Percentiles rank a stretch among this genome's conserved stretches.
Evolutionary conservation across 139 green algal species (phyloP).

Genomic region (Coccomyxa sp.): DNA sequence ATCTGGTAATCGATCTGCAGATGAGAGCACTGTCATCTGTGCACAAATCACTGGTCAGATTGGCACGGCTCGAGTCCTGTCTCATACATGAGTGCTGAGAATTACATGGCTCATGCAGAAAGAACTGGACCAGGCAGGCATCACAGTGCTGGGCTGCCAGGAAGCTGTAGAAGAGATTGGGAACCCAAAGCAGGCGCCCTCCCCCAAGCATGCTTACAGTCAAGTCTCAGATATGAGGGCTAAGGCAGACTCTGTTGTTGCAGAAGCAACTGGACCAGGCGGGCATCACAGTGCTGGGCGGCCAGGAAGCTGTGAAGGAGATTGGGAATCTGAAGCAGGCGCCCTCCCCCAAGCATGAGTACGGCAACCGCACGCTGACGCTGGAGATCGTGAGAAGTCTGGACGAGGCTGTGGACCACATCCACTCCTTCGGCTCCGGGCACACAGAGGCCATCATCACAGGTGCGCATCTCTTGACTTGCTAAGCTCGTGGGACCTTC

Average conservation of each 20-base stretch:
- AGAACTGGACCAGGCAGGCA: conserved; percentile 53
- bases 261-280: conserved; percentile 50
- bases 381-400: conserved; percentile 84
- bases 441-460: conserved; percentile 90
- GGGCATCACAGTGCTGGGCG: conserved; percentile 60
- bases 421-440: conserved; percentile 79
- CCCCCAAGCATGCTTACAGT: no score
- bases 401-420: conserved; percentile 86
- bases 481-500: no score
- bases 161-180: conserved; percentile 25
- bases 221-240: no score
- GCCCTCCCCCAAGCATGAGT: conserved; percentile 76
- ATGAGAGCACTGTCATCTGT: no score
- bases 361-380: conserved; percentile 74
- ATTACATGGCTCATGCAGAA: conserved; percentile 27
- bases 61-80: no score
- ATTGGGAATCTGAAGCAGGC: conserved; percentile 51
- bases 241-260: conserved; percentile 27
- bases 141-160: conserved; percentile 63
- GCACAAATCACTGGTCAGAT: no score
- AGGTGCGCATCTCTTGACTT: conserved; percentile 13
- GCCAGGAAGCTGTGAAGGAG: conserved; percentile 27
- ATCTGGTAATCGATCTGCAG: no score
- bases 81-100: no score
- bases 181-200: conserved; percentile 50